phyloP scores from a whole-genome alignment of 768 basidiomycete genomes.

The Strobilomyces echinocephalus region DNA sequence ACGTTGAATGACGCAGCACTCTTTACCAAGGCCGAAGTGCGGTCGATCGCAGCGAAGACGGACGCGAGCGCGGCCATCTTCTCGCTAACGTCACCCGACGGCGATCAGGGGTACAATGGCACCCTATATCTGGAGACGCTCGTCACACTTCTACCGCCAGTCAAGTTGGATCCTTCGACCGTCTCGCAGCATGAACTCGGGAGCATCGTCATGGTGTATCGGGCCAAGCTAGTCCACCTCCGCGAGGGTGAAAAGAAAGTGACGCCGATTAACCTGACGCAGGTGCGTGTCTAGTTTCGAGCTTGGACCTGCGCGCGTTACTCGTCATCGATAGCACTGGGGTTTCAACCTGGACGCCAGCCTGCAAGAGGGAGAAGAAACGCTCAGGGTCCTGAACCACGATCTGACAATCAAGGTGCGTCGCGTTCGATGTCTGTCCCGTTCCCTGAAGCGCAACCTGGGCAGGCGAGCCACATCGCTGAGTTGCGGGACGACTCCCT shows the following conservation, averaged over 20 bases:
- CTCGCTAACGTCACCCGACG: conserved; percentile 52
- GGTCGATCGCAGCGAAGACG: conserved; percentile 34
- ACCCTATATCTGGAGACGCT: conserved; percentile 55
- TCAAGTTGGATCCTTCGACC: conserved; percentile 20
- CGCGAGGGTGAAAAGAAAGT: conserved; percentile 39
- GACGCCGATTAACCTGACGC: conserved; percentile 72
- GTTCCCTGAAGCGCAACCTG: neutral
- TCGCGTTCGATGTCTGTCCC: neutral
- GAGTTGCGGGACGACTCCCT: conserved; percentile 48
- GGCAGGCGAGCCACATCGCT: conserved; percentile 50
- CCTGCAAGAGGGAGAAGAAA: conserved; percentile 38
- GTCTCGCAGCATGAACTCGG: conserved; percentile 50
- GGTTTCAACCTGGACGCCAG: conserved; percentile 79
- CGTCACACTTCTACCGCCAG: conserved; percentile 43
- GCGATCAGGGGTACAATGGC: conserved; percentile 71
- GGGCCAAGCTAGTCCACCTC: conserved; percentile 55
- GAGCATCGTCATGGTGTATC: conserved; percentile 61
- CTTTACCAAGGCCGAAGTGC: conserved; percentile 53
- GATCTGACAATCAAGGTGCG: conserved; percentile 37
- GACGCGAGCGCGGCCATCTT: conserved; percentile 46
- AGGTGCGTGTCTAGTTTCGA: conserved; percentile 40
- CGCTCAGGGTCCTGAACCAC: conserved; percentile 50
- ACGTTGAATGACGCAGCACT: conserved; percentile 40
- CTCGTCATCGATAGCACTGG: conserved; percentile 53
- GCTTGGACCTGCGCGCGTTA: neutral